Evolutionary conservation across 805 yeast genomes (phyloP), one percentile per base, ranked within the genome.

Genomic region (Lachancea nothofagi): DNA sequence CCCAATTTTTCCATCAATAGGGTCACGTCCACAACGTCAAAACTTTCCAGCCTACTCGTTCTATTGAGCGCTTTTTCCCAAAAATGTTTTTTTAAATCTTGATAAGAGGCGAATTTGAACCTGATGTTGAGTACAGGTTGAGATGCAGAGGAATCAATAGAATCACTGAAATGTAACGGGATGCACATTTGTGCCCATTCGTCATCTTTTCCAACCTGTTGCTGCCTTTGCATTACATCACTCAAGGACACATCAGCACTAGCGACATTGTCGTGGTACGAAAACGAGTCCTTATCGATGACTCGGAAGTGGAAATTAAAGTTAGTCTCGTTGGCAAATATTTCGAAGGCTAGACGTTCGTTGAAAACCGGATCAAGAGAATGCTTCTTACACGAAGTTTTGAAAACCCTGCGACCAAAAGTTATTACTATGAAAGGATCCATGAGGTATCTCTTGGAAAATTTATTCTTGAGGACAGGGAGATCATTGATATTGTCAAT

Each of bases 351-450:
- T 15, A 89, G 62, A 47, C 81, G 67, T 59, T 89, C 95, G 51
- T 87, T 79, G 63, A 79, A 90, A 1, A 79, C 71, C 0, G 98
- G 98, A 40, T 80, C 80, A 37, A 86, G 61, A 1, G 86, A 81
- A 58, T 90, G 97, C 17, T 84, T 74, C 48, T 80, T 74, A 79
- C 88, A 82, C 8, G 88, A 79, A 0, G 97, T 88, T 49, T 94
- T 75, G 59, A 77, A 90, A 0, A 90, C 87, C 48, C 82, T 82
- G 51, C 83, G 80, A 7, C 96, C 96, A 59, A 90, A 87, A 0
- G 96, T 80, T 1, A 87, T 80, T 14, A 90, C 87, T 2, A 90
- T 90, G 64, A 90, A 93, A 2, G 97, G 97, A 56, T 93, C 98
- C 94, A 93, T 86, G 60, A 88, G 96, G 55, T 83, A 90, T 1